phyloP scores from a whole-genome alignment of 805 yeast species.

The Jamesozyma lodderae region DNA sequence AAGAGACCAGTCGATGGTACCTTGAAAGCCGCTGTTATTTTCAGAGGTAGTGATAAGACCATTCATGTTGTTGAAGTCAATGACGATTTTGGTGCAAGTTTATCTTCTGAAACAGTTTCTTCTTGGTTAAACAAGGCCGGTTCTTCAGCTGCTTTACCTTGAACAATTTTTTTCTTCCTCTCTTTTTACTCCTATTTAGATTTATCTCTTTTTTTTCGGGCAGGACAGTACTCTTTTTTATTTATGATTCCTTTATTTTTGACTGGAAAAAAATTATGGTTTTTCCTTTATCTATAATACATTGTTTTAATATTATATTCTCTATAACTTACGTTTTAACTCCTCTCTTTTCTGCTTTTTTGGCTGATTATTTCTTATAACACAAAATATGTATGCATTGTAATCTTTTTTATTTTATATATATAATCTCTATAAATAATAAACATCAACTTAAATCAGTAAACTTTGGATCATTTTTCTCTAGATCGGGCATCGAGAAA shows the following conservation, averaged over 20 bases:
- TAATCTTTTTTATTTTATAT: no score
- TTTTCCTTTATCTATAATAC: no score
- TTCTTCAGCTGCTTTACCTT: slow-evolving; percentile 34
- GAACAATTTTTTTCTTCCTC: background rate
- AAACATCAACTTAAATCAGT: slow-evolving; percentile 5
- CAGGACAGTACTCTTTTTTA: no score
- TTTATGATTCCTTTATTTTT: no score
- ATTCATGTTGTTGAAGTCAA: slow-evolving; percentile 57
- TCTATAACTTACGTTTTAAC: no score
- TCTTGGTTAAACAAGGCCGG: slow-evolving; percentile 51
- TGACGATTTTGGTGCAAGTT: slow-evolving; percentile 44
- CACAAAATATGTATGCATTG: no score
- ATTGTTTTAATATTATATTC: no score
- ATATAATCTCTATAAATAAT: no score
- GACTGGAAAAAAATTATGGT: no score
- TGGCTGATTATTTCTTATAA: no score
- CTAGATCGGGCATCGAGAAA: slow-evolving; percentile 19
- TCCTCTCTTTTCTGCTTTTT: no score
- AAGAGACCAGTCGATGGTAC: slow-evolving; percentile 70
- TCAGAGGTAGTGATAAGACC: slow-evolving; percentile 38
- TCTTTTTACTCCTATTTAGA: background rate
- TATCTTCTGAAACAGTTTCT: slow-evolving; percentile 48
- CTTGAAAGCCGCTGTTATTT: slow-evolving; percentile 85
- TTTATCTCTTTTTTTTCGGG: background rate
- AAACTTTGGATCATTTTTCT: slow-evolving; percentile 10